A percentile compares a stretch with the other conserved stretches of the same genome.
Conservation (phyloP, 305 asterid species). For the Fraxinus platypoda region DNA sequence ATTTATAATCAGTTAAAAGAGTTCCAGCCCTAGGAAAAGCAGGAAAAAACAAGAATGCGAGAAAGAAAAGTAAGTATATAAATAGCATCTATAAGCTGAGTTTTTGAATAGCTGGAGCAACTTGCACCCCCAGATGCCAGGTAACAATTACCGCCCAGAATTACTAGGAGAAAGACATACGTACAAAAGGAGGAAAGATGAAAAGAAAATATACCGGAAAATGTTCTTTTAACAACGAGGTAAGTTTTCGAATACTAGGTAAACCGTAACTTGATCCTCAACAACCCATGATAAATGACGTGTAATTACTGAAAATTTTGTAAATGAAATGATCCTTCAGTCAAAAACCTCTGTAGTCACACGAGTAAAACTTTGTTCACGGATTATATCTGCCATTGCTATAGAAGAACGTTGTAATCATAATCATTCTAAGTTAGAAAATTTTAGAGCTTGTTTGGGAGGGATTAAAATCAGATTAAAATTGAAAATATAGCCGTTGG, state of each 20-base stretch:
- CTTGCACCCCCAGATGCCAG: background rate
- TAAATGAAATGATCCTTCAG: background rate
- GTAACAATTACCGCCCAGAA: background rate
- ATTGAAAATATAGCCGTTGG: too few species aligned
- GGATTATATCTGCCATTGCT: slow-evolving; percentile 8
- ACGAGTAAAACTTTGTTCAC: background rate
- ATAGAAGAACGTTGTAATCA: slow-evolving; percentile 8
- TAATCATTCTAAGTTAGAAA: background rate
- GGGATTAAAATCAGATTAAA: too few species aligned
- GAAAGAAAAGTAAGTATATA: background rate
- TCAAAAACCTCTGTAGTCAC: background rate
- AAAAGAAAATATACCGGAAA: background rate
- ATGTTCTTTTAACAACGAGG: background rate
- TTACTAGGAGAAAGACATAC: background rate
- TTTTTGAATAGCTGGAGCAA: background rate
- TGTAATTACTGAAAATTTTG: background rate
- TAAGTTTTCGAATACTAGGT: background rate
- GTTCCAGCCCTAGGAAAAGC: background rate
- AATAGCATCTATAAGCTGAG: background rate
- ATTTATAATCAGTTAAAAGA: background rate
- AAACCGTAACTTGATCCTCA: background rate
- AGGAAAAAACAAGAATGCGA: background rate
- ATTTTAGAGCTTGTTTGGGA: too few species aligned
- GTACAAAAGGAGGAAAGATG: background rate
- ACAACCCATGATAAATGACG: background rate